These are phyloP conservation scores for Neonectria hederae DNA, from an alignment of 2,329 filamentous ascomycete genomes.

Conservation along the genomic window DNA sequence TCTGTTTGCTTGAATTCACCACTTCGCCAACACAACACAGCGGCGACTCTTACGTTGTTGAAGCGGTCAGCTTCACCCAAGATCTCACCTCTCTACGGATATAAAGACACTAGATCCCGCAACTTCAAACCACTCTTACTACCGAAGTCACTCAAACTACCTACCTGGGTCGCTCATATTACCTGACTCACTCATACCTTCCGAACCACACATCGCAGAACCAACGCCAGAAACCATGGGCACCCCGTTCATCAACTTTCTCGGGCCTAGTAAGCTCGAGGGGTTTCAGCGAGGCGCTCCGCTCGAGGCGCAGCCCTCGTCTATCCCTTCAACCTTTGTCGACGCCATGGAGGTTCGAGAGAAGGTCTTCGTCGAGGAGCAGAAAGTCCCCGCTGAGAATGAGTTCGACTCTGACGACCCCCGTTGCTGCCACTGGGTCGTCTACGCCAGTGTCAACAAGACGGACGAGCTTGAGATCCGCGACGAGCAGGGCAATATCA, in stretches of 20 bases:
- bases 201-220: background rate
- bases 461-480: constrained; percentile 54
- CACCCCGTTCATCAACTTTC: constrained; percentile 59
- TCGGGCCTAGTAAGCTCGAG: constrained; percentile 60
- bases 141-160: background rate
- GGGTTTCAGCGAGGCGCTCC: constrained; percentile 55
- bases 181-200: background rate
- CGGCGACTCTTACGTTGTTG: background rate
- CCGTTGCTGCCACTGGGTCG: constrained; percentile 85
- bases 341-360: constrained; percentile 72
- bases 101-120: background rate
- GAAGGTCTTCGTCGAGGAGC: constrained; percentile 69
- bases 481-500: constrained; percentile 54
- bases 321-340: constrained; percentile 65
- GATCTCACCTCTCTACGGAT: background rate
- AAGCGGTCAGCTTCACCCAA: background rate
- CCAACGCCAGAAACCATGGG: constrained; percentile 50
- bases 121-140: background rate
- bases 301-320: constrained; percentile 54
- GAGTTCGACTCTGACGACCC: constrained; percentile 86
- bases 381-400: constrained; percentile 66
- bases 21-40: background rate
- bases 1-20: background rate
- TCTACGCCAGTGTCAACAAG: constrained; percentile 74
- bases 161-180: background rate